Conservation (phyloP, 257 asterid species). For the Cinchona pubescens region DNA sequence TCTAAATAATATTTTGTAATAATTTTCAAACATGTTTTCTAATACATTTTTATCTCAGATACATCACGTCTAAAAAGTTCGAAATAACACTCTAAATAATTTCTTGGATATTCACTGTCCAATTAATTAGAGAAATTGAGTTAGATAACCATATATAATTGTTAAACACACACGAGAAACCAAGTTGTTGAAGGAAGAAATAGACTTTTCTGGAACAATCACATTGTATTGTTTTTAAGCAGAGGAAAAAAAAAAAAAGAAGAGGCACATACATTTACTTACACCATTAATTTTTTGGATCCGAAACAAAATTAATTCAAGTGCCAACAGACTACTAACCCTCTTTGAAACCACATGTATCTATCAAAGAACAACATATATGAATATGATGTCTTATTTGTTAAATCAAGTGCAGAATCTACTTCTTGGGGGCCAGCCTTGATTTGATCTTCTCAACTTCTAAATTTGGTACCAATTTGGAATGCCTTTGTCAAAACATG, state of each 20-base stretch:
- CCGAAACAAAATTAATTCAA: neutral
- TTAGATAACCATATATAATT: neutral
- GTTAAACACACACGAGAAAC: too few relatives aligned
- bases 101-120: too few relatives aligned
- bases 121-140: neutral
- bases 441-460: slow-evolving; percentile 66
- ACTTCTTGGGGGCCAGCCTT: slow-evolving; percentile 54
- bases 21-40: too few relatives aligned
- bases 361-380: slow-evolving; percentile 5
- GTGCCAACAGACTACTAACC: neutral
- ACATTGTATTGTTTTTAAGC: neutral
- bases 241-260: slow-evolving; percentile 11
- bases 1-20: too few relatives aligned
- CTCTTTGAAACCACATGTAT: neutral
- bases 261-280: neutral
- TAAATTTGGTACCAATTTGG: slow-evolving; percentile 51
- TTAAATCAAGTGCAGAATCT: neutral
- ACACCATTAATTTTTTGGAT: neutral
- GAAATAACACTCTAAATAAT: too few relatives aligned
- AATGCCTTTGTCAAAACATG: slow-evolving; percentile 61
- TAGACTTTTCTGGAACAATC: neutral
- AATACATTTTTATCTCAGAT: too few relatives aligned
- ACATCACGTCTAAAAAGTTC: too few relatives aligned
- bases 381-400: slow-evolving; percentile 1
- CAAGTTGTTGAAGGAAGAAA: too few relatives aligned